These are phyloP conservation scores for Trichoderma polysporum DNA, from an alignment of 2,329 filamentous ascomycete species.

Conservation along the genomic window DNA sequence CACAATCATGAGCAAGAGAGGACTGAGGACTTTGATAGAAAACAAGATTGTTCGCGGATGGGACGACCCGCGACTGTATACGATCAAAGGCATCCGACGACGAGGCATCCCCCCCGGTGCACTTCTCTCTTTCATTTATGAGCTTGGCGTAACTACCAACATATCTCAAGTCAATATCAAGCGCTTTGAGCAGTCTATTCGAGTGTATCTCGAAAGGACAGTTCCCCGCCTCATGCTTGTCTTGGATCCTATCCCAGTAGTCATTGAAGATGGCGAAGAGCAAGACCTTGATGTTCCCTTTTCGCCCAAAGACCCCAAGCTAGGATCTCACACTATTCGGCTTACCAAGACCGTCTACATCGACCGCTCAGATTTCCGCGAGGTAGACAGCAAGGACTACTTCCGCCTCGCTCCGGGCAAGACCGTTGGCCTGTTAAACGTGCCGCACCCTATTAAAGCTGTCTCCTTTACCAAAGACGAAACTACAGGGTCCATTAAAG, in stretches of 20 bases:
- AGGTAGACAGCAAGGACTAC: constrained; percentile 71
- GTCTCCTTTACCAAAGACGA: constrained; percentile 67
- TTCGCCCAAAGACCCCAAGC: constrained; percentile 72
- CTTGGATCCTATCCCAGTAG: constrained; percentile 77
- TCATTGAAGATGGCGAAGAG: constrained; percentile 69
- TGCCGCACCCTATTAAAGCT: constrained; percentile 68
- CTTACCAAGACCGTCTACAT: constrained; percentile 63
- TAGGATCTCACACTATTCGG: constrained; percentile 59
- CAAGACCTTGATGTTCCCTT: constrained; percentile 71
- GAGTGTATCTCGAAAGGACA: constrained; percentile 81
- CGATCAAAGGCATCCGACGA: constrained; percentile 77
- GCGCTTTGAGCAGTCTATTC: constrained; percentile 82
- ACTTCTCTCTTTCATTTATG: constrained; percentile 84
- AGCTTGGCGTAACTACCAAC: constrained; percentile 85
- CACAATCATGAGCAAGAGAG: constrained; percentile 83
- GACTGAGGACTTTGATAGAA: constrained; percentile 75
- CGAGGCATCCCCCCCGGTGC: constrained; percentile 86
- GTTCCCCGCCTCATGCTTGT: constrained; percentile 89
- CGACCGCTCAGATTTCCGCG: constrained; percentile 67
- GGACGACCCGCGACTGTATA: constrained; percentile 90
- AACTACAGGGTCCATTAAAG: constrained; percentile 61
- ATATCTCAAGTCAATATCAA: constrained; percentile 75
- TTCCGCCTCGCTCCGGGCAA: constrained; percentile 79
- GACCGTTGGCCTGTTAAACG: constrained; percentile 71
- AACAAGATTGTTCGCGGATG: constrained; percentile 78